phyloP scores from a whole-genome alignment of 2,329 filamentous ascomycete genomes.

The Fusarium nanum region DNA sequence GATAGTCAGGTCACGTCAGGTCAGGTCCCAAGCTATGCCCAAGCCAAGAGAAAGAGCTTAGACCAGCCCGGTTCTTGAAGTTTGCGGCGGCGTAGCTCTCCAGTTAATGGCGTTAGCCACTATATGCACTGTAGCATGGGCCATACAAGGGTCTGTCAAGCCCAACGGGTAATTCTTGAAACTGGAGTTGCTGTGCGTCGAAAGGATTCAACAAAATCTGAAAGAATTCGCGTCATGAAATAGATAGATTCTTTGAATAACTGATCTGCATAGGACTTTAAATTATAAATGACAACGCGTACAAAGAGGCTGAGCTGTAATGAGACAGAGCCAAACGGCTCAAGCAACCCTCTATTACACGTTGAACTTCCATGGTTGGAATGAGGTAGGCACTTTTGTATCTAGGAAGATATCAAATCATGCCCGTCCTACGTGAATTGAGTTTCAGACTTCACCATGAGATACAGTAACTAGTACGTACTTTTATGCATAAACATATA shows the following conservation, averaged over 20 bases:
- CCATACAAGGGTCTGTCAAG: conserved; percentile 11
- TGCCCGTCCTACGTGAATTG: conserved; percentile 25
- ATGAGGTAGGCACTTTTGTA: conserved; percentile 16
- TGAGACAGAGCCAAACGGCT: neutral
- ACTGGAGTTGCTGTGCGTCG: neutral
- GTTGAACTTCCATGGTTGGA: conserved; percentile 1
- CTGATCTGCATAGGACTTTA: neutral
- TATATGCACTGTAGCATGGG: conserved; percentile 37
- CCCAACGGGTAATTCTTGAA: conserved; percentile 2
- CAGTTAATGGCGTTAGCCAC: conserved; percentile 27
- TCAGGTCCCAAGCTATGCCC: conserved; percentile 27
- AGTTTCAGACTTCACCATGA: conserved; percentile 20
- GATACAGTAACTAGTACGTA: neutral
- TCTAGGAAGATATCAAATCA: neutral
- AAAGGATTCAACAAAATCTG: neutral
- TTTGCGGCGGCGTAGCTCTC: conserved; percentile 18
- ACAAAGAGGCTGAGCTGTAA: conserved; percentile 21
- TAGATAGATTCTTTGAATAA: neutral
- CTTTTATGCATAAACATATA: conserved; percentile 15
- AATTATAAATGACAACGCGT: conserved; percentile 5
- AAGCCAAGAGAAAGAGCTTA: conserved; percentile 32
- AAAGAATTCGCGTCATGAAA: neutral
- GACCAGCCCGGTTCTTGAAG: conserved; percentile 18
- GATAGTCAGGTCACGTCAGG: conserved; percentile 1
- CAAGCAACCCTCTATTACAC: neutral